Evolutionary conservation across 305 asterid species (phyloP).

Genomic region (Rubia tinctorum): DNA sequence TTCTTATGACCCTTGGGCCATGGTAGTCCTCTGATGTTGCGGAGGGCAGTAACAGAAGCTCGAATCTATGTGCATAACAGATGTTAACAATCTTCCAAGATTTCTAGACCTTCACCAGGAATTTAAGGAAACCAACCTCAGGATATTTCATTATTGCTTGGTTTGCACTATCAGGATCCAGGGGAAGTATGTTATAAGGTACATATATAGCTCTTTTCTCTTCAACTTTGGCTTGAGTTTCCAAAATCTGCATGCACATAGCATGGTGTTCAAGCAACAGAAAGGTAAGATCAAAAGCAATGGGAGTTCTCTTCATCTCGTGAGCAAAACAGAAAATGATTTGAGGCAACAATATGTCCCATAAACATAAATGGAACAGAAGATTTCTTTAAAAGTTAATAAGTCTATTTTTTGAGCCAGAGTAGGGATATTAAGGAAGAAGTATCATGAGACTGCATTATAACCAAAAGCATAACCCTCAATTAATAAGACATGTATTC

Average conservation of each 20-base stretch:
- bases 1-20: constrained; percentile 88
- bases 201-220: constrained; percentile 88
- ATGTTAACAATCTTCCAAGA: constrained; percentile 16
- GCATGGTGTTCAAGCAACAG: not conserved
- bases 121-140: constrained; percentile 50
- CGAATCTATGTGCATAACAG: constrained; percentile 53
- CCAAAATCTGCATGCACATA: constrained; percentile 63
- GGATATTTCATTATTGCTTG: constrained; percentile 96
- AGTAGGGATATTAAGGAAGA: not conserved
- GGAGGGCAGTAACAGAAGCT: constrained; percentile 96
- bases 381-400: not conserved
- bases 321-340: not conserved
- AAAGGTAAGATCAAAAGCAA: constrained; percentile 1
- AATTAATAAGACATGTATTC: not conserved
- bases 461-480: not conserved
- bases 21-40: constrained; percentile 88
- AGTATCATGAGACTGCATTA: not conserved
- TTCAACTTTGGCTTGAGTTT: constrained; percentile 71
- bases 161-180: constrained; percentile 82
- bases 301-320: not conserved
- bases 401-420: not conserved
- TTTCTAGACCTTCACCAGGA: not conserved
- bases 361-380: not conserved
- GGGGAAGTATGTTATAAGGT: constrained; percentile 96
- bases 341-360: not conserved